These are phyloP conservation scores for Colletotrichum sp. DNA, from an alignment of 2,329 filamentous ascomycete species.

Conservation along the genomic window DNA sequence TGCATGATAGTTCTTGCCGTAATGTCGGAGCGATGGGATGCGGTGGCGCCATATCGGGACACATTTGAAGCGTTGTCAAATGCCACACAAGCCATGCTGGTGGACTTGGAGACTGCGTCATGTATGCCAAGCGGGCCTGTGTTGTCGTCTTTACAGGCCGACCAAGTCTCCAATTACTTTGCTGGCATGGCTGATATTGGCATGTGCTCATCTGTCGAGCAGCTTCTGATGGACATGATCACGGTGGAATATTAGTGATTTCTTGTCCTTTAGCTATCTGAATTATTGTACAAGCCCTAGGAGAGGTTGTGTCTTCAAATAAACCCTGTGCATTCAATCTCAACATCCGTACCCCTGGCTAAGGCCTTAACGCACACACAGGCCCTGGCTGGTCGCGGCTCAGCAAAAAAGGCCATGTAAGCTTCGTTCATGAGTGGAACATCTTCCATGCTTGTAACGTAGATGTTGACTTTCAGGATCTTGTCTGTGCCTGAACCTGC, in stretches of 20 bases:
- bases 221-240: slow-evolving; percentile 23
- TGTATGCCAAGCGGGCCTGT: neutral
- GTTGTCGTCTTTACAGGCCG: neutral
- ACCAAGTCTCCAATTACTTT: neutral
- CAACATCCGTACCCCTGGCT: neutral
- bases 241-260: neutral
- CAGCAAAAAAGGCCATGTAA: neutral
- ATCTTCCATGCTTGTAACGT: neutral
- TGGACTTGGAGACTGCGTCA: neutral
- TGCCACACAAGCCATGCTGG: neutral
- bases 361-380: neutral
- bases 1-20: neutral
- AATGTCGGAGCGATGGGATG: neutral
- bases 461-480: neutral
- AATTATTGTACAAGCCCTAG: neutral
- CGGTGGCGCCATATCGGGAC: neutral
- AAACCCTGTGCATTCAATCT: neutral
- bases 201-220: neutral
- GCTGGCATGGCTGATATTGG: neutral
- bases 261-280: neutral
- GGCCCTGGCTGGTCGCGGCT: neutral
- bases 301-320: neutral
- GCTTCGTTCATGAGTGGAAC: neutral
- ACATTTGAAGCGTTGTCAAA: neutral
- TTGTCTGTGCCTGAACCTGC: neutral